phyloP scores from a whole-genome alignment of 2,329 filamentous ascomycete species.

The Graphilbum fragrans region DNA sequence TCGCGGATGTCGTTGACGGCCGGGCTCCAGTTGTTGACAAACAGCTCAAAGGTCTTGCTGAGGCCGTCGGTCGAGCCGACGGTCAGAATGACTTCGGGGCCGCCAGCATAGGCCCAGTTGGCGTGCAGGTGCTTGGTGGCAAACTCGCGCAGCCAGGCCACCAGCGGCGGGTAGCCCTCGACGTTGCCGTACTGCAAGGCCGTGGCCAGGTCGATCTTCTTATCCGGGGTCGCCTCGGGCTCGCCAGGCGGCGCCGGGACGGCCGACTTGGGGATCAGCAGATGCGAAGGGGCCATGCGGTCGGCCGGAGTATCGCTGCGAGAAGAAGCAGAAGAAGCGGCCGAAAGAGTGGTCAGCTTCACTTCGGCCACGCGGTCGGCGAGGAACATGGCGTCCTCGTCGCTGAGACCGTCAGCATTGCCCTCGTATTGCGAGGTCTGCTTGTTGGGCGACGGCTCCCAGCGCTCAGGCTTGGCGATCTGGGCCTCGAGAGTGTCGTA shows the following conservation, averaged over 20 bases:
- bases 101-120: conserved; percentile 63
- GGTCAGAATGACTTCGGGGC: conserved; percentile 67
- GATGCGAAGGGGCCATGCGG: conserved; percentile 28
- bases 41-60: conserved; percentile 60
- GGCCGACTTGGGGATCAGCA: conserved; percentile 58
- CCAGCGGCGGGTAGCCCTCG: conserved; percentile 68
- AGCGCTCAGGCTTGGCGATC: conserved; percentile 62
- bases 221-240: conserved; percentile 39
- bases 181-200: conserved; percentile 83
- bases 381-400: conserved; percentile 24
- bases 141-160: conserved; percentile 70
- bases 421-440: conserved; percentile 19
- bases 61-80: conserved; percentile 81
- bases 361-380: conserved; percentile 20
- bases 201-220: conserved; percentile 68
- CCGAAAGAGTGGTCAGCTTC: conserved; percentile 1
- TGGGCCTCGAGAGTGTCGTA: conserved; percentile 84
- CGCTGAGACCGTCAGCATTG: conserved; percentile 20
- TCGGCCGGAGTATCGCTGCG: too few relatives aligned
- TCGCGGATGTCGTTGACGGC: conserved; percentile 50
- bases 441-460: conserved; percentile 55
- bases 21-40: conserved; percentile 65
- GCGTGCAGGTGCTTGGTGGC: conserved; percentile 66
- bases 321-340: conserved; percentile 11
- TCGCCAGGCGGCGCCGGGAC: conserved; percentile 28